phyloP scores from a whole-genome alignment of 495 filamentous ascomycete species.

The Recurvomyces mirabilis region DNA sequence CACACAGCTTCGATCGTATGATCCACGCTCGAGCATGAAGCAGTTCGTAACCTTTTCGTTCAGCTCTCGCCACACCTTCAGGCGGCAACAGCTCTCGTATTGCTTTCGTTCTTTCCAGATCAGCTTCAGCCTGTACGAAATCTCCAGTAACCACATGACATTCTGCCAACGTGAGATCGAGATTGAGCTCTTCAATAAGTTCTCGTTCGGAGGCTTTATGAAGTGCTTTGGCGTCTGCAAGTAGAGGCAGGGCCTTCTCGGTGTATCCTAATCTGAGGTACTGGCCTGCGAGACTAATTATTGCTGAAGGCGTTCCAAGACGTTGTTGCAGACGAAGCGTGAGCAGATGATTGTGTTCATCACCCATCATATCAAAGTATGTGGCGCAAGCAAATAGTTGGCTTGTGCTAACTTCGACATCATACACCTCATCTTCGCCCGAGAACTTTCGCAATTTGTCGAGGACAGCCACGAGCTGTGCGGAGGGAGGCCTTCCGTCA shows the following conservation, averaged over 20 bases:
- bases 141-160: slow-evolving; percentile 60
- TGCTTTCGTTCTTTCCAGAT: slow-evolving; percentile 2
- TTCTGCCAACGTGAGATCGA: slow-evolving; percentile 62
- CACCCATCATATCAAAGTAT: slow-evolving; percentile 66
- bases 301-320: no score
- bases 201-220: no score
- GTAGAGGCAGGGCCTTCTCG: slow-evolving; percentile 42
- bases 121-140: slow-evolving; percentile 14
- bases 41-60: slow-evolving; percentile 6
- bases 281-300: slow-evolving; percentile 51
- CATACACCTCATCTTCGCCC: slow-evolving; percentile 44
- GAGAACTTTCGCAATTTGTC: slow-evolving; percentile 42
- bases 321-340: slow-evolving; percentile 42
- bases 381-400: slow-evolving; percentile 62
- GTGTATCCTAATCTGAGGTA: slow-evolving; percentile 70
- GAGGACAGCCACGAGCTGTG: slow-evolving; percentile 40
- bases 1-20: slow-evolving; percentile 3
- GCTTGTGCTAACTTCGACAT: slow-evolving; percentile 45
- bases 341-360: slow-evolving; percentile 32
- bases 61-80: background rate
- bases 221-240: slow-evolving; percentile 16
- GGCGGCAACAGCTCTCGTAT: background rate
- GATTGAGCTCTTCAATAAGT: slow-evolving; percentile 57
- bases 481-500: slow-evolving; percentile 31
- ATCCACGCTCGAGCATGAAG: slow-evolving; percentile 12